Evolutionary conservation across 2,329 filamentous ascomycete genomes (phyloP), one percentile per base, ranked within the genome.

Genomic region (Nemania sp.): DNA sequence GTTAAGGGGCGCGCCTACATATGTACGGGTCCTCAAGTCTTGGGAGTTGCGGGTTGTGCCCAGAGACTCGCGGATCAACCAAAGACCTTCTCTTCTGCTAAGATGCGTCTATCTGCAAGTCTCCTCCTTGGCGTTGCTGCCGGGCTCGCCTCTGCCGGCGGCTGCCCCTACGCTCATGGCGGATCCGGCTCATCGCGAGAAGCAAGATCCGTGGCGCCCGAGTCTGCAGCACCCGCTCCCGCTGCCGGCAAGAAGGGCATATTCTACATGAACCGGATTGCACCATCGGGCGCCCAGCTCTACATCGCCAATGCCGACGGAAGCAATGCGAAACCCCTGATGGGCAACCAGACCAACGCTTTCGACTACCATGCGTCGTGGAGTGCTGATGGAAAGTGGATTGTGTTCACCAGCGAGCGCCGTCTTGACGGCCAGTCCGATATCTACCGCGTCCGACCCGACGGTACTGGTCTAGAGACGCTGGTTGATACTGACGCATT

Each of bases 351-450:
- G 32, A 62, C 70, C 10, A 59, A 75, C 3, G 38, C 70, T 6
- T 82, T 78, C 66, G 81, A 83, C 27, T 83, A 81, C 64, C 81
- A 82, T 57, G 79, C 77, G 7, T 72, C 70, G 3, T 83, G 78
- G 63, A 82, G 80, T 0, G 73, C 78, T 0, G 80, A 82, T 54
- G 78, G 80, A 5, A 51, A 81, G 68, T 81, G 78, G 76, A 77
- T 82, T 49, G 76, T 75, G 3, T 83, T 83, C 67, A 83, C 79
- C 2, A 77, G 73, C 20, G 80, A 83, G 72, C 78, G 80, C 1
- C 75, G 74, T 38, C 81, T 76, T 10, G 80, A 81, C 57, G 81
- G 81, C 1, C 77, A 83, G 26, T 77, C 79, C 0, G 81, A 83
- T 67, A 72, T 83, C 22, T 83, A 82, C 67, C 78, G 79, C 5